Evolutionary conservation across 495 filamentous ascomycete genomes (phyloP), one percentile per base, ranked within the genome.

Genomic region (Neohortaea acidophila): DNA sequence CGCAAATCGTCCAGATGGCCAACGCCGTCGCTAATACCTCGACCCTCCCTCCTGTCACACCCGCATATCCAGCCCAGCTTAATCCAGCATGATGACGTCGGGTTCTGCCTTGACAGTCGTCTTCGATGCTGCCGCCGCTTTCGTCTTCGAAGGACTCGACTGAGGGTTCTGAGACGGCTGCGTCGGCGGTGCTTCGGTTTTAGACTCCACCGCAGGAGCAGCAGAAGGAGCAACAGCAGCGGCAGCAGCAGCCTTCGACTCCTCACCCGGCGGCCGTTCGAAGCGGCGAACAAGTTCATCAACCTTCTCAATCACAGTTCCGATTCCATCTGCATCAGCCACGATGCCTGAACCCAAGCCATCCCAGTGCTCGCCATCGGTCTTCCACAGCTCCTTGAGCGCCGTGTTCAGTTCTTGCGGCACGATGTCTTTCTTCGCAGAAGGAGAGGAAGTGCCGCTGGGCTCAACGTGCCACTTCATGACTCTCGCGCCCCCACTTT

Each of bases 341-440:
- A 56, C 37, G 12, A 58, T 38, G 3, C 57, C 54, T 15, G 44
- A 54, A 0, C 49, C 40, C 21, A 58, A 20, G 1, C 59, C 59
- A 11, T 30, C 25, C 59, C 59, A 63, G 25, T 42, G 44, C 13
- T 54, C 40, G 10, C 47, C 52, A 14, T 26, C 32, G 2, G 39
- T 32, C 6, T 24, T 34, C 34, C 35, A 58, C 14, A 59, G 35
- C 13, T 19, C 39, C 20, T 48, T 34, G 15, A 61, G 41, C 19
- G 40, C 49, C 21, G 13, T 24, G 4, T 19, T 31, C 6, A 58
- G 33, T 0, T 26, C 41, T 18, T 49, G 53, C 5, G 40, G 21
- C 17, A 47, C 17, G 22, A 12, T 37, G 5, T 37, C 14, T 6
- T 12, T 19, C n/a, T 13, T 35, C 9, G 13, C 15, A n/a, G n/a